Evolutionary conservation across 2,329 filamentous ascomycete genomes (phyloP).

Genomic region (Neonectria ditissima): DNA sequence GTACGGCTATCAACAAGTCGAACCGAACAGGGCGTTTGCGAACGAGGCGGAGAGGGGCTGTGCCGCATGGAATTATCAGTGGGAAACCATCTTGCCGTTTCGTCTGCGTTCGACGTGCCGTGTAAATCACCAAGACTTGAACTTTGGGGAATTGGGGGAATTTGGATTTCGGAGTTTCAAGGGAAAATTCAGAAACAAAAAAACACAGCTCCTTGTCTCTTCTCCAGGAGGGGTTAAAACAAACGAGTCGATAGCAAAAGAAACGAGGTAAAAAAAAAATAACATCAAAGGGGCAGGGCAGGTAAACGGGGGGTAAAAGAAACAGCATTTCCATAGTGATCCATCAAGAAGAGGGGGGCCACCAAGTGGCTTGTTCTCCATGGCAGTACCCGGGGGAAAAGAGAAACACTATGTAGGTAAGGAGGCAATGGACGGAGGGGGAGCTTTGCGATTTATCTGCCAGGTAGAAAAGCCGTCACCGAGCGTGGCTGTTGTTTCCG

Average conservation of each 20-base stretch:
- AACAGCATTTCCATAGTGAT: constrained; percentile 49
- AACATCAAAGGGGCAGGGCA: constrained; percentile 26
- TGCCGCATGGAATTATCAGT: constrained; percentile 3
- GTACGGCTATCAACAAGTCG: neutral
- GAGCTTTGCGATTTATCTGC: constrained; percentile 48
- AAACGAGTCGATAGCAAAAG: constrained; percentile 38
- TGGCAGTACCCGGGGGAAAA: constrained; percentile 33
- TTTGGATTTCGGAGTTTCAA: constrained; percentile 20
- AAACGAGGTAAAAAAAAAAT: constrained; percentile 19
- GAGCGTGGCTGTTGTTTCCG: constrained; percentile 38
- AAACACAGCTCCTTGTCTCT: constrained; percentile 33
- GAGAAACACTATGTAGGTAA: constrained; percentile 40
- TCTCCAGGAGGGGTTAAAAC: constrained; percentile 34
- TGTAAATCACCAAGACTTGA: constrained; percentile 24
- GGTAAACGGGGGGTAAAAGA: constrained; percentile 37
- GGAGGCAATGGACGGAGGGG: constrained; percentile 33
- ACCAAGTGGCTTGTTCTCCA: constrained; percentile 33
- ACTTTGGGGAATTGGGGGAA: constrained; percentile 19
- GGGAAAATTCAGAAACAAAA: constrained; percentile 28
- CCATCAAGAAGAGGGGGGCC: constrained; percentile 39
- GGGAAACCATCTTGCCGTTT: constrained; percentile 10
- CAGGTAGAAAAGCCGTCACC: constrained; percentile 45
- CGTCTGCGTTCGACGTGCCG: constrained; percentile 15
- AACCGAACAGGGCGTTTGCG: neutral
- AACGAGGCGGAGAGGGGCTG: neutral